These are phyloP conservation scores for Xerocomus amazonicus DNA, from an alignment of 1,284 basidiomycete species.

Conservation along the genomic window DNA sequence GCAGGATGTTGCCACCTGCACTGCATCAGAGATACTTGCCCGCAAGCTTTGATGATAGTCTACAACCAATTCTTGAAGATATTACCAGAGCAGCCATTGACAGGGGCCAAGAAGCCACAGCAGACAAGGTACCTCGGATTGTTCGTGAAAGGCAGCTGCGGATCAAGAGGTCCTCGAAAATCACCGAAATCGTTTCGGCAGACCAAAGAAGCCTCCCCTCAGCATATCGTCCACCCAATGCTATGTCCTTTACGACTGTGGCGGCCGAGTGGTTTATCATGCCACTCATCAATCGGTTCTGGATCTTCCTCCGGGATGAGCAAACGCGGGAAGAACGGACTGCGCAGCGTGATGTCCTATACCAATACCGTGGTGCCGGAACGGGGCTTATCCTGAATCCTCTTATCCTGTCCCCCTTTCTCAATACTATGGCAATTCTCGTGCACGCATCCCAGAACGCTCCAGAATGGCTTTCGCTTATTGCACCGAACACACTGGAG, in stretches of 20 bases:
- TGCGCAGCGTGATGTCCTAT: constrained; percentile 42
- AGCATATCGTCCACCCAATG: constrained; percentile 18
- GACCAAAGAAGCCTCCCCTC: constrained; percentile 4
- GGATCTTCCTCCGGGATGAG: constrained; percentile 83
- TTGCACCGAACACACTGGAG: constrained; percentile 80
- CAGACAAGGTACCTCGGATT: constrained; percentile 54
- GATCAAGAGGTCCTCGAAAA: constrained; percentile 47
- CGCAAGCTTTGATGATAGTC: constrained; percentile 31
- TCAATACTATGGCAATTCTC: constrained; percentile 78
- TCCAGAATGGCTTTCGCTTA: constrained; percentile 71
- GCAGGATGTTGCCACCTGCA: constrained; percentile 68
- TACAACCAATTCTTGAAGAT: constrained; percentile 55
- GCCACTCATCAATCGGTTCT: constrained; percentile 88
- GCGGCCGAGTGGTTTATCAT: constrained; percentile 85
- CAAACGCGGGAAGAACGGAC: constrained; percentile 70
- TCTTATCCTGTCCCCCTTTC: constrained; percentile 67
- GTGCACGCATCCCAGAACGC: constrained; percentile 79
- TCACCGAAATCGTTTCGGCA: constrained; percentile 41
- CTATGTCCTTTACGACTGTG: constrained; percentile 63
- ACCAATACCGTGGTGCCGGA: constrained; percentile 67
- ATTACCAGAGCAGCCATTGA: constrained; percentile 60
- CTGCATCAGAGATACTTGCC: constrained; percentile 69
- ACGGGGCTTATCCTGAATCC: constrained; percentile 79
- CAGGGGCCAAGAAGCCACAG: constrained; percentile 46
- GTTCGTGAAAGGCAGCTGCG: constrained; percentile 75